A percentile compares a stretch with the other conserved stretches of the same genome.
Evolutionary conservation across 129 eudicot species (phyloP).

Genomic region (Artemisia argyi): DNA sequence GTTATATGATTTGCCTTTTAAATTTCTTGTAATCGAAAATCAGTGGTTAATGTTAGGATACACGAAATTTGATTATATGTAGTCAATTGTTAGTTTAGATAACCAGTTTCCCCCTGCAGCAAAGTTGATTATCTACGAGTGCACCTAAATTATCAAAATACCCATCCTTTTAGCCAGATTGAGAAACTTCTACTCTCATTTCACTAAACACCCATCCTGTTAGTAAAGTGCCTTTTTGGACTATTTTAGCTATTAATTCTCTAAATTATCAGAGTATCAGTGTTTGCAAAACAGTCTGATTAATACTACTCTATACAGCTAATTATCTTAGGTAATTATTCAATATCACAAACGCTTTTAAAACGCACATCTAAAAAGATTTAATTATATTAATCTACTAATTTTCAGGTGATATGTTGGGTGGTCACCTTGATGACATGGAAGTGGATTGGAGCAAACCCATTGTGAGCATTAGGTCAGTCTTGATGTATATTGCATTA

Average conservation of each 20-base stretch:
- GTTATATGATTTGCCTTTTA: background rate
- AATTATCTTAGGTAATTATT: conserved; percentile 1
- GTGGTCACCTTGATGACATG: conserved; percentile 99
- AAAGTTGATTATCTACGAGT: background rate
- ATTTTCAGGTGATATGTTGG: conserved; percentile 86
- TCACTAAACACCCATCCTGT: background rate
- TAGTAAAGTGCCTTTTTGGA: too few relatives aligned
- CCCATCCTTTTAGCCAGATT: background rate
- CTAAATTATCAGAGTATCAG: background rate
- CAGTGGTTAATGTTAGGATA: too few relatives aligned
- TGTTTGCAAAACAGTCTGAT: conserved; percentile 2
- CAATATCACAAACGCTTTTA: background rate
- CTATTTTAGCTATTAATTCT: background rate
- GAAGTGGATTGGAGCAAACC: conserved; percentile 97
- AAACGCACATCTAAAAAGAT: background rate
- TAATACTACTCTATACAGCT: conserved; percentile 3
- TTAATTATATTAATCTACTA: conserved; percentile 10
- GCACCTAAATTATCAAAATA: background rate
- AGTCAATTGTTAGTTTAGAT: background rate
- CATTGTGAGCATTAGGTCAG: conserved; percentile 95
- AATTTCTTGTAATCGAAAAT: too few relatives aligned
- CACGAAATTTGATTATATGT: too few relatives aligned
- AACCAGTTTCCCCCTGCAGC: too few relatives aligned
- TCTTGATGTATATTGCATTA: conserved; percentile 19
- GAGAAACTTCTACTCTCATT: background rate